Conservation (phyloP, 768 basidiomycete species). For the Rhodotorula graminis region DNA sequence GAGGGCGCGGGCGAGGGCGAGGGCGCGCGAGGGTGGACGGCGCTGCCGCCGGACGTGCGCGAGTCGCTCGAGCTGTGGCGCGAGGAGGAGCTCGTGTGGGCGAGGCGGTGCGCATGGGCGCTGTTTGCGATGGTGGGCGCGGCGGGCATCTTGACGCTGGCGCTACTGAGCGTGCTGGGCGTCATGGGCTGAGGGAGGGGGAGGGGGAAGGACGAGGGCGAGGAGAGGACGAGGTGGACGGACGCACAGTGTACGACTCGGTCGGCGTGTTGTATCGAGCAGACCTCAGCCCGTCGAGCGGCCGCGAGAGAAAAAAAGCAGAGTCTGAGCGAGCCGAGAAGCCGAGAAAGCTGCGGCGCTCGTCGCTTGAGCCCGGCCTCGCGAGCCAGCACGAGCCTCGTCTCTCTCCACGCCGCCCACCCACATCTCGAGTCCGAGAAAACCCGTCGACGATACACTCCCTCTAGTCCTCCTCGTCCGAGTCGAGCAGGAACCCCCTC, state of each 20-base stretch:
- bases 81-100: constrained; percentile 23
- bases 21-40: background rate
- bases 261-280: too few species aligned
- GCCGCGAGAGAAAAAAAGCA: too few species aligned
- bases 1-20: background rate
- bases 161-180: constrained; percentile 3
- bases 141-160: background rate
- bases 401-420: background rate
- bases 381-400: background rate
- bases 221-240: too few species aligned
- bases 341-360: too few species aligned
- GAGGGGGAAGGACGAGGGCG: background rate
- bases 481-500: constrained; percentile 23
- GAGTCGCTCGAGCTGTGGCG: constrained; percentile 14
- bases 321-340: too few species aligned
- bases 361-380: too few species aligned
- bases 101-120: constrained; percentile 10
- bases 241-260: too few species aligned
- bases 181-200: background rate
- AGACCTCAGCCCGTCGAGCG: too few species aligned
- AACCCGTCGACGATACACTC: background rate
- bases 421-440: too few species aligned
- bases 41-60: background rate
- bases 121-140: background rate
- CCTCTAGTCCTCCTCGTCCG: constrained; percentile 10